These are phyloP conservation scores for Pseudozyma hubeiensis DNA, from an alignment of 1,284 basidiomycete genomes.

Conservation along the genomic window DNA sequence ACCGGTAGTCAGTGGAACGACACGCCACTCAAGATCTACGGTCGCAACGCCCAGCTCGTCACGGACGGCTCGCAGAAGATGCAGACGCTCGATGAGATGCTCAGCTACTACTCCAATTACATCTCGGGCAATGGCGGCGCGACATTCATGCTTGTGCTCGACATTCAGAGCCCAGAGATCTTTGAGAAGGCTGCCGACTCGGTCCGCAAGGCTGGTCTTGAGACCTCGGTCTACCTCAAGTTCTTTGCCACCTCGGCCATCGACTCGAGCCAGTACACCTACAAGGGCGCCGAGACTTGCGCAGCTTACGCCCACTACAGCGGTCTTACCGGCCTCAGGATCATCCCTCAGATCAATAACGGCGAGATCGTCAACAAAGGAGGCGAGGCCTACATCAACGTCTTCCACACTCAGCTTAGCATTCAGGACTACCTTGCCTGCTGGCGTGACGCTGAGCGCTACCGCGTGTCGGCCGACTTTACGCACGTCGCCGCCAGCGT, in stretches of 20 bases:
- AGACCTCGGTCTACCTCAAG: slow-evolving; percentile 13
- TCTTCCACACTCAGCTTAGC: slow-evolving; percentile 11
- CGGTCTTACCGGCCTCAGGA: slow-evolving; percentile 13
- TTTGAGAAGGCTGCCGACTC: slow-evolving; percentile 3
- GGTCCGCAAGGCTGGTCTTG: background rate
- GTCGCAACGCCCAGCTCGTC: slow-evolving; percentile 7
- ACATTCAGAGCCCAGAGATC: slow-evolving; percentile 3
- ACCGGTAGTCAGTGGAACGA: slow-evolving; percentile 11
- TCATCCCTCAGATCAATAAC: slow-evolving; percentile 16
- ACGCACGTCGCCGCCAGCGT: slow-evolving; percentile 14
- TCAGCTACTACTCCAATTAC: slow-evolving; percentile 2
- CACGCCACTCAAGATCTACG: slow-evolving; percentile 14
- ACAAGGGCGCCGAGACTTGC: slow-evolving; percentile 7
- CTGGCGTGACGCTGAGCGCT: slow-evolving; percentile 2
- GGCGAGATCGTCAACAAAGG: slow-evolving; percentile 7
- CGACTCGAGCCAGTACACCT: slow-evolving; percentile 6
- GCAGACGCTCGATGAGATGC: slow-evolving; percentile 16
- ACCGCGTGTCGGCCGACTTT: slow-evolving; percentile 3
- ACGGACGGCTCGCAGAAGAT: slow-evolving; percentile 5
- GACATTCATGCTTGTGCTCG: slow-evolving; percentile 5
- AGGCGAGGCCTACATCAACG: slow-evolving; percentile 9
- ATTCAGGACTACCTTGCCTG: slow-evolving; percentile 13
- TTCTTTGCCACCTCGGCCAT: slow-evolving; percentile 15
- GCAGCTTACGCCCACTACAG: slow-evolving; percentile 11
- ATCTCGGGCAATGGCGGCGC: slow-evolving; percentile 7